Conservation (phyloP, 2,329 filamentous ascomycete species). For the Ophiostoma australiae region DNA sequence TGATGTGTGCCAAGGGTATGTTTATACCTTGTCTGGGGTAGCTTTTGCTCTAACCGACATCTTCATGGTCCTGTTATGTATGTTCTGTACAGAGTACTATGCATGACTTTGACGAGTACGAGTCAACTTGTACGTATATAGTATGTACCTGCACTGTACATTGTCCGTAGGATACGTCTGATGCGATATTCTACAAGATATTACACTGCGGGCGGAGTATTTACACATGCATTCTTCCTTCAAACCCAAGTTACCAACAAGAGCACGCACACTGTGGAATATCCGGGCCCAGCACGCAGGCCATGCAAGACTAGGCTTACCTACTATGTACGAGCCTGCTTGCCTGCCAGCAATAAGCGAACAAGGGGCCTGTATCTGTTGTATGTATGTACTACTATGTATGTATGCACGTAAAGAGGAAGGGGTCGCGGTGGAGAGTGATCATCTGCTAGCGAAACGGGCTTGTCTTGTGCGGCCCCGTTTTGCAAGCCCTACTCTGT, state of each 20-base stretch:
- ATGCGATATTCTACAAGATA: not conserved
- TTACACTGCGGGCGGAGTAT: conserved; percentile 1
- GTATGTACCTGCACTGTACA: not conserved
- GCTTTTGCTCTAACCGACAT: too few relatives aligned
- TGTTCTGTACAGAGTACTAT: too few relatives aligned
- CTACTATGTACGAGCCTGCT: not conserved
- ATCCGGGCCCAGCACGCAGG: too few relatives aligned
- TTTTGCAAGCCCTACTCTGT: not conserved
- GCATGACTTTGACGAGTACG: too few relatives aligned
- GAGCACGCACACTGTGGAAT: too few relatives aligned
- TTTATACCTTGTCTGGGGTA: not conserved
- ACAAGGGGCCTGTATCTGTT: too few relatives aligned
- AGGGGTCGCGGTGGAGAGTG: conserved; percentile 13
- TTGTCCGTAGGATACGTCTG: too few relatives aligned
- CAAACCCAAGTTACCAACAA: not conserved
- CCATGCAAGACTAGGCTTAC: too few relatives aligned
- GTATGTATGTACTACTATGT: too few relatives aligned
- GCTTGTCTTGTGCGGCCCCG: not conserved
- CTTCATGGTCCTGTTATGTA: too few relatives aligned
- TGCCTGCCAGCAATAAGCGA: not conserved
- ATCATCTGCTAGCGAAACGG: conserved; percentile 15
- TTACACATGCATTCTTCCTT: not conserved
- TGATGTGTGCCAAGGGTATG: not conserved
- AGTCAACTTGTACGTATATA: not conserved
- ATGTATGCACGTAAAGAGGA: not conserved